Percentiles rank a stretch among this genome's conserved stretches.
These are phyloP conservation scores for Peniophora sp. DNA, from an alignment of 1,284 basidiomycete species.

Conservation along the genomic window DNA sequence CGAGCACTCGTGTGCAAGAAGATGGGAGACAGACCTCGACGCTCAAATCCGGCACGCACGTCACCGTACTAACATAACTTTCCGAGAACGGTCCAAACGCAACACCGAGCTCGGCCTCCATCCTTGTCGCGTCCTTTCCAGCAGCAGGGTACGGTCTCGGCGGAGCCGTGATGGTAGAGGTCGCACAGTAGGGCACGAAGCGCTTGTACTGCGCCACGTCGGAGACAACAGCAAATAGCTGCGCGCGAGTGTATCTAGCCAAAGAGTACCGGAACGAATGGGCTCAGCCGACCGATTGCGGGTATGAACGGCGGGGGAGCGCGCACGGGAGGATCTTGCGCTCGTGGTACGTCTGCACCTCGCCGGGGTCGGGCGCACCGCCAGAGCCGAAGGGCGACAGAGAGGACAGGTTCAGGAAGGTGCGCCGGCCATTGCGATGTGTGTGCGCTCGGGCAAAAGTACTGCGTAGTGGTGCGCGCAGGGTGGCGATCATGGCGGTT, in stretches of 20 bases:
- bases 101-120: conserved; percentile 84
- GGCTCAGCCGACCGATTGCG: no score
- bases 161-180: conserved; percentile 56
- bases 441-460: no score
- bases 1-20: conserved; percentile 1
- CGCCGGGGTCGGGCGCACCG: conserved; percentile 13
- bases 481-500: no score
- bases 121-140: conserved; percentile 15
- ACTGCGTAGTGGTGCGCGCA: no score
- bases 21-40: conserved; percentile 57
- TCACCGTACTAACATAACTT: conserved; percentile 82
- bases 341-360: conserved; percentile 45
- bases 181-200: conserved; percentile 88
- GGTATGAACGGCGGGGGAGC: conserved; percentile 5
- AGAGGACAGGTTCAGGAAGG: conserved; percentile 30
- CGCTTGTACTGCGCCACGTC: conserved; percentile 81
- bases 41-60: conserved; percentile 65
- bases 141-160: conserved; percentile 8
- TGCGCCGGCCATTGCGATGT: conserved; percentile 7
- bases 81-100: conserved; percentile 87
- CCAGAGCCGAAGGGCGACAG: conserved; percentile 26
- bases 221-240: conserved; percentile 83
- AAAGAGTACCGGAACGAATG: conserved; percentile 1
- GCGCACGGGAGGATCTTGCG: conserved; percentile 75
- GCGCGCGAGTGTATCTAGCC: conserved; percentile 58